Conservation (phyloP, 2,329 filamentous ascomycete species). For the Amphichorda felina region DNA sequence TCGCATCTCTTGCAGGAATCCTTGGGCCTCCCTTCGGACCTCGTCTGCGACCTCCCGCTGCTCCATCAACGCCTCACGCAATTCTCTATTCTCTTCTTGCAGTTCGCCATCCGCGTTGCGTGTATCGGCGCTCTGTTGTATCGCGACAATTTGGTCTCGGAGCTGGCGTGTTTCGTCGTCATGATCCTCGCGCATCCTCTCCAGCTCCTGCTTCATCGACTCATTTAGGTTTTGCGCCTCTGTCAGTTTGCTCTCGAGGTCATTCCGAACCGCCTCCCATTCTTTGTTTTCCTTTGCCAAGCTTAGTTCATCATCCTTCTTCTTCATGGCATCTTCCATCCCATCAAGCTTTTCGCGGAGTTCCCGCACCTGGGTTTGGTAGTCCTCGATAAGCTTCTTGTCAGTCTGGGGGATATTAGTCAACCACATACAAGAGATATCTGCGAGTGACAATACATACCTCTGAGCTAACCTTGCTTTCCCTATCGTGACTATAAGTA, state of each 20-base stretch:
- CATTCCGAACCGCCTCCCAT: conserved; percentile 52
- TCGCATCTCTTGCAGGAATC: conserved; percentile 83
- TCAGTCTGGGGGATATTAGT: conserved; percentile 39
- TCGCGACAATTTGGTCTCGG: conserved; percentile 48
- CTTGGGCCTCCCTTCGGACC: conserved; percentile 71
- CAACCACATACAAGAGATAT: background rate
- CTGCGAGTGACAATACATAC: conserved; percentile 15
- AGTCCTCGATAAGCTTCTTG: conserved; percentile 65
- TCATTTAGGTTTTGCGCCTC: conserved; percentile 68
- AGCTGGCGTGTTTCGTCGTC: conserved; percentile 50
- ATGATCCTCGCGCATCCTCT: conserved; percentile 59
- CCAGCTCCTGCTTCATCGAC: conserved; percentile 69
- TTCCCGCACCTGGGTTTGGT: conserved; percentile 64
- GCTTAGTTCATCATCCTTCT: conserved; percentile 61
- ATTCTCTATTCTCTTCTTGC: conserved; percentile 55
- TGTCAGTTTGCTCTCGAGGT: conserved; percentile 61
- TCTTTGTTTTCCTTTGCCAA: conserved; percentile 56
- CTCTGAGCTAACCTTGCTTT: conserved; percentile 23
- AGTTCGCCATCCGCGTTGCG: conserved; percentile 37
- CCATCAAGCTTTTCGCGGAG: conserved; percentile 61
- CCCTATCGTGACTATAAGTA: conserved; percentile 37
- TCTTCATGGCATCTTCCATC: conserved; percentile 57
- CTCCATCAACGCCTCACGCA: conserved; percentile 53
- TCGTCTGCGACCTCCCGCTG: conserved; percentile 80
- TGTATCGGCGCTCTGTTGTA: conserved; percentile 19